Percentiles rank a stretch among this genome's conserved stretches.
Evolutionary conservation across 257 asterid species (phyloP).

Genomic region (Gentiana macrophylla): DNA sequence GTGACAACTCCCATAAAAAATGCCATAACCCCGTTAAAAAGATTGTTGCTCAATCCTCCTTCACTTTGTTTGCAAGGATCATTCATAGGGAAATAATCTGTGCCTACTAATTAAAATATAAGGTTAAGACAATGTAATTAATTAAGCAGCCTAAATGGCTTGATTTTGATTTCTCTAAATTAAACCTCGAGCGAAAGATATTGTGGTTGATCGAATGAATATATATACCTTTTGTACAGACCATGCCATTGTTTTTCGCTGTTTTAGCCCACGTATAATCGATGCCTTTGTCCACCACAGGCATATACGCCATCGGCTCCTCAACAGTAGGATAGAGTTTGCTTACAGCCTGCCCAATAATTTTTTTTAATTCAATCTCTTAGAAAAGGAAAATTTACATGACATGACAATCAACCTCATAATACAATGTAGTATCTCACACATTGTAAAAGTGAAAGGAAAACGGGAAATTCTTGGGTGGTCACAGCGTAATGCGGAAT

Average conservation of each 20-base stretch:
- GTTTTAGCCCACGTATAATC: constrained; percentile 38
- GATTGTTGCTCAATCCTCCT: constrained; percentile 45
- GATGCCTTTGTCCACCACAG: constrained; percentile 41
- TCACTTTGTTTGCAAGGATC: constrained; percentile 26
- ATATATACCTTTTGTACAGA: constrained; percentile 38
- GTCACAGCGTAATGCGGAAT: no score
- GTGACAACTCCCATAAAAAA: constrained; percentile 76
- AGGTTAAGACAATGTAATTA: no score
- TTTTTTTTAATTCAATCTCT: no score
- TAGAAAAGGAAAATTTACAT: no score
- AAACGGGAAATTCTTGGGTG: no score
- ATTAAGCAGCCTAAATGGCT: no score
- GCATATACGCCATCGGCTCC: constrained; percentile 17
- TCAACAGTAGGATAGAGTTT: not conserved
- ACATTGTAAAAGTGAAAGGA: no score
- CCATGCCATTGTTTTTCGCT: constrained; percentile 20
- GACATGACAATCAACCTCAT: no score
- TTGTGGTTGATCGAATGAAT: no score
- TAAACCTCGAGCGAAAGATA: not conserved
- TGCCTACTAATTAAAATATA: constrained; percentile 2
- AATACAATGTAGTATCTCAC: no score
- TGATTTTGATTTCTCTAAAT: no score
- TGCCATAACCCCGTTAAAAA: constrained; percentile 67
- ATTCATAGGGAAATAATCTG: constrained; percentile 23
- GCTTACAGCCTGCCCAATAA: constrained; percentile 3